Base-by-base conservation (phyloP, 1,284 basidiomycete species). In the Macrocystidia cucumis region DNA sequence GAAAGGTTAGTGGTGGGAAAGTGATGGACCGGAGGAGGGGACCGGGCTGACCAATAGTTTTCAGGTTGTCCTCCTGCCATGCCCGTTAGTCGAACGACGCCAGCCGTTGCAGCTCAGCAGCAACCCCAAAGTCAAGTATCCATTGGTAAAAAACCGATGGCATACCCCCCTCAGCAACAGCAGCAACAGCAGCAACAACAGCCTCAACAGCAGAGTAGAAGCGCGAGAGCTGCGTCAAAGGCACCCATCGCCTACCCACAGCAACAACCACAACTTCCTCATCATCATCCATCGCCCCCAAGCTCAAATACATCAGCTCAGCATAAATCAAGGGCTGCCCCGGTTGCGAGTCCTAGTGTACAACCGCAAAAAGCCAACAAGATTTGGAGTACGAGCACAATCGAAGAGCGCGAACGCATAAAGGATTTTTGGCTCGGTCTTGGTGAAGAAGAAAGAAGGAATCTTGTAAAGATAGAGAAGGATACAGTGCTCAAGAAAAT, bases 401-500 rank as follows among this genome's bases (percentile, higher is more conserved):
- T 75, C 7, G 89, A 96, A 58, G 95, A 98, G 62, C 78, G 96
- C 18, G 92, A 97, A 57, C 79, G 89, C 46, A 98, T 98, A 62
- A 92, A 93, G 57, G 86, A 92, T 53, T 98, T 98, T 63, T 98
- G 95, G 95, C 77, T 97, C 17, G 81, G 75, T 4, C 72, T 98
- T 7, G 76, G 76, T 31, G 90, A 97, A 63, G 78, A 84, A 34
- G 92, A 98, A 56, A 77, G 96, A 28, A 68, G 88, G 46, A 84
- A 80, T 58, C 74, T 98, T 39, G 88, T 98, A 55, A 87, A 90
- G 67, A 79, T 97, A 49, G 95, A 98, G 69, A 97, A 98, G 66
- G 91, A 98, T 57, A 90, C 90, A 9, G 93, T 98, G 18, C 65
- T 98, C 43, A 79, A 78, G 59, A 97, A 96, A 78, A 98, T 98